These are phyloP conservation scores for Cynanchum wilfordii DNA, from an alignment of 257 asterid species.

Conservation along the genomic window DNA sequence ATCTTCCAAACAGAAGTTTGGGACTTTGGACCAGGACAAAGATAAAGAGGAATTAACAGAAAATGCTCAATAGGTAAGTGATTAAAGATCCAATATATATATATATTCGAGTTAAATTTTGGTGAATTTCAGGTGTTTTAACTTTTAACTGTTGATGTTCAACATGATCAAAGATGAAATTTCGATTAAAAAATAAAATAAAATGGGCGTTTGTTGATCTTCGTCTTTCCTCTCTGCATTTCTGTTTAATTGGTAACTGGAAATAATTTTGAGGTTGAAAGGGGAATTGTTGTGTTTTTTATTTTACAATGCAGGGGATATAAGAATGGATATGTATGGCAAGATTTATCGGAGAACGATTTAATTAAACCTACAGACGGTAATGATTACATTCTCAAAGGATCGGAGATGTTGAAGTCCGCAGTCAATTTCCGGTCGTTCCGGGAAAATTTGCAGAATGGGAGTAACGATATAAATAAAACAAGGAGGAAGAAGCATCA, in stretches of 20 bases:
- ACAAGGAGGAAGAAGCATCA: conserved; percentile 27
- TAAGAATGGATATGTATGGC: conserved; percentile 42
- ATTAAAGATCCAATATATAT: background rate
- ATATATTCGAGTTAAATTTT: background rate
- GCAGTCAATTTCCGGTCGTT: background rate
- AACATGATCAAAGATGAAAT: background rate
- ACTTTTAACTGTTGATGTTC: background rate
- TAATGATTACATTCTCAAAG: conserved; percentile 36
- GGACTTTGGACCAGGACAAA: conserved; percentile 29
- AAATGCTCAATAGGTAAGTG: conserved; percentile 7
- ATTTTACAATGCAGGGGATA: conserved; percentile 26
- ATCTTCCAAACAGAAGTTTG: conserved; percentile 70
- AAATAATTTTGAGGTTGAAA: background rate
- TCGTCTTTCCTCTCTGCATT: background rate
- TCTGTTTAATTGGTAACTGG: background rate
- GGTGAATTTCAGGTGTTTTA: background rate
- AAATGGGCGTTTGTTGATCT: background rate
- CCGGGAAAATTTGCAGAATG: conserved; percentile 5
- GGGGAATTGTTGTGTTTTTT: too few species aligned
- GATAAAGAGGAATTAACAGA: conserved; percentile 24
- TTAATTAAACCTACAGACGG: conserved; percentile 34
- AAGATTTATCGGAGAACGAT: conserved; percentile 35
- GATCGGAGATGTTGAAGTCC: conserved; percentile 26
- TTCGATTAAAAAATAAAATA: background rate
- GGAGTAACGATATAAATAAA: conserved; percentile 6